Base-by-base conservation (phyloP, 2,329 filamentous ascomycete genomes). In the Curvularia verruculosa region DNA sequence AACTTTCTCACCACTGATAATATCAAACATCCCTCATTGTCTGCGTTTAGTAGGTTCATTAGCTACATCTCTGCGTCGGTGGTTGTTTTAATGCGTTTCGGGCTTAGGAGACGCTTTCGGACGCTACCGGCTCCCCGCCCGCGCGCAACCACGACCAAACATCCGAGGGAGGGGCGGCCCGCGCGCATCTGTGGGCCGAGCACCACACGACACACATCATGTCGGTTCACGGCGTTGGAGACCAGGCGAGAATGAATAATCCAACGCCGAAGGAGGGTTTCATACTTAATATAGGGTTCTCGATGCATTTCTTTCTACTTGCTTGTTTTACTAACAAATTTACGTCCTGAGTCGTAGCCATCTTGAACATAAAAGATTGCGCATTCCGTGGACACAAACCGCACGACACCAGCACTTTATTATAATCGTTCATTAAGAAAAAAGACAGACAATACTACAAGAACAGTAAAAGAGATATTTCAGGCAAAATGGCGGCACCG, bases 401-500 rank as follows among this genome's bases (percentile, higher is more conserved):
- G 21, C 1, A 43, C 24, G 15, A 18, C 5, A 36, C 15, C 34
- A 36, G 5, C 15, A 8, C 5, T 36, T 18, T 36, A 18, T 34
- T 12, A 5, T 4, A n/a, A 15, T 41, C 5, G 2, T 15, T 41
- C 21, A 3, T 41, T 5, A 41, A 4, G 15, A 41, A 3, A 41
- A 40, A 6, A 13, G 12, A 15, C 12, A 21, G n/a, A 40, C 18
- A 21, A 41, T 15, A 41, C 36, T 5, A 3, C 8, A 7, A 15
- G 39, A 24, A 13, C 23, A n/a, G 23, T n/a, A n/a, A 6, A 34
- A 34, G 24, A 10, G 40, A n/a, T 43, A 43, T n/a, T 5, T 43
- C 3, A 5, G 10, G 2, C 37, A 70, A 62, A 0, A 80, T 80
- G 78, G 77, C 78, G 29, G 75, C 76, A 37, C 76, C 77, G 36